A percentile compares a stretch with the other conserved stretches of the same genome.
phyloP scores from a whole-genome alignment of 2,329 filamentous ascomycete genomes.

The Colletotrichum simmondsii region DNA sequence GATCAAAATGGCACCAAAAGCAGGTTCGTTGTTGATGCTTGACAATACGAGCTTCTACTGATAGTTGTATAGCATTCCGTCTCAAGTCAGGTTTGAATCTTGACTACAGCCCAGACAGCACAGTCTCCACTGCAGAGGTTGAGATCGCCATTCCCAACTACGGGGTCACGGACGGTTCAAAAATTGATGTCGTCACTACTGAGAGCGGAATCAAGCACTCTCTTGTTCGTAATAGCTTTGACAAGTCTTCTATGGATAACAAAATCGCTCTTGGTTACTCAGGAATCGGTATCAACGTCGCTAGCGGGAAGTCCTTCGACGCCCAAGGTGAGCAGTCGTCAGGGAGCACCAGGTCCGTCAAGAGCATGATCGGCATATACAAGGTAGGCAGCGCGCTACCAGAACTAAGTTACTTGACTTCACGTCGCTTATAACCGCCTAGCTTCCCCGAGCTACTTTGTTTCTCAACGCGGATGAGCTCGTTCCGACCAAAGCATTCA shows the following conservation, averaged over 20 bases:
- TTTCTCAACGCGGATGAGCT: conserved; percentile 10
- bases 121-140: not conserved
- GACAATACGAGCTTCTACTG: not conserved
- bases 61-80: not conserved
- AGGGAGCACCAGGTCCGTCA: not conserved
- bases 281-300: not conserved
- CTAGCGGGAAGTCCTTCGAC: not conserved
- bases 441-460: conserved; percentile 8
- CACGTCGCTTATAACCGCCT: not conserved
- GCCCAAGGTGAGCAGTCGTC: not conserved
- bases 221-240: conserved; percentile 9
- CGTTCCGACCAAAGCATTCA: not conserved
- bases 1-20: conserved; percentile 17
- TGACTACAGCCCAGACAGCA: not conserved
- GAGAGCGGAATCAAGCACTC: conserved; percentile 2
- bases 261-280: conserved; percentile 7
- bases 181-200: not conserved
- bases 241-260: conserved; percentile 5
- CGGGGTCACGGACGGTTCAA: conserved; percentile 8
- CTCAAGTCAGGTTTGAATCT: not conserved
- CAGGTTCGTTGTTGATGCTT: not conserved
- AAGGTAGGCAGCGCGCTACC: not conserved
- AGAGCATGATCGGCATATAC: conserved; percentile 11
- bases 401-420: not conserved
- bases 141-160: conserved; percentile 8